Evolutionary conservation across 768 basidiomycete species (phyloP), one percentile per base, ranked within the genome.

Genomic region (Leccinellum luteum): DNA sequence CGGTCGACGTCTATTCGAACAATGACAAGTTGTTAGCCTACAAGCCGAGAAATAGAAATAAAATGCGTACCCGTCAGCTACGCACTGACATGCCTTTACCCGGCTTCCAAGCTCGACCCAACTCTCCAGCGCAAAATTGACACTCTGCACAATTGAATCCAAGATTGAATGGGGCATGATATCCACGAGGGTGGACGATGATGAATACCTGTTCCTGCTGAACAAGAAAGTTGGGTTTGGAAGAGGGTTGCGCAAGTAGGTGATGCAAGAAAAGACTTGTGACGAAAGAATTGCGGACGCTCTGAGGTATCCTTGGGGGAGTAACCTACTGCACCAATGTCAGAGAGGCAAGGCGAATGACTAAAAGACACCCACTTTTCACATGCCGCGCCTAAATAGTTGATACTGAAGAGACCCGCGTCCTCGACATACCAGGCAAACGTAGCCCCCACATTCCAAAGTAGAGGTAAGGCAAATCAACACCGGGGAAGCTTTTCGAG

Each of bases 371-470:
- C 79, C 55, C 55, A 94, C 94, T 85, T 75, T 85, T 84, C 89
- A 99, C 89, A 72, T 98, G 98, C 97, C 0, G 95, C 94, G 0
- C 97, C 97, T 64, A 98, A 98, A 72, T 94, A 98, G 69, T 99
- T 99, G 76, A 99, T 98, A 56, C 93, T 95, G 74, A 96, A 98
- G 1, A 99, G 80, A 68, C 98, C 97, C 92, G 97, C 97, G 73
- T 99, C 97, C 73, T 99, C 97, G 49, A 99, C 97, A 66, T 99
- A 97, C 96, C 97, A 99, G 0, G 94, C 92, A 73, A 98, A 98
- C 0, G 94, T 94, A 23, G 96, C 96, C 51, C 94, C 97, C 97
- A 99, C 95, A 98, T 98, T 61, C 97, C 97, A 70, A 95, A 98
- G 73, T 98, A 98, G 2, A 98, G 82, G 70, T 98, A 98, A 0